Conservation (phyloP, 176 grass and related monocot species). For the Oryza brachyantha region DNA sequence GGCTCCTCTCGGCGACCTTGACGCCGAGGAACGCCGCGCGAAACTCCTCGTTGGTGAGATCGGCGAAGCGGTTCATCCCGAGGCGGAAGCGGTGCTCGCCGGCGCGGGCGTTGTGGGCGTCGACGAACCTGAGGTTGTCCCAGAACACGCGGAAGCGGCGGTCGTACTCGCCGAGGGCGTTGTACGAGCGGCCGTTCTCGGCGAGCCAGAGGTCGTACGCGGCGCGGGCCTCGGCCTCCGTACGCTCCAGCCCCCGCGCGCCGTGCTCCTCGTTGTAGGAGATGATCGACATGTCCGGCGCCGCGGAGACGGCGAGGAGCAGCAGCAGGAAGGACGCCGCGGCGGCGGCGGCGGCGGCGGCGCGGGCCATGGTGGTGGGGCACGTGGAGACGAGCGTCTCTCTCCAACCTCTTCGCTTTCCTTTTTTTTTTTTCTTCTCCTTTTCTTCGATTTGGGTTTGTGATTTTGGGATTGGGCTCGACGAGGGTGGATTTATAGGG, state of each 20-base stretch:
- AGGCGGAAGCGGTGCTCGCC: constrained; percentile 38
- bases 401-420: constrained; percentile 23
- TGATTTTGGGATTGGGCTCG: not conserved
- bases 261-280: constrained; percentile 56
- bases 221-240: constrained; percentile 46
- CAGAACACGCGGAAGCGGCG: constrained; percentile 64
- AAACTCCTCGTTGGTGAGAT: constrained; percentile 78
- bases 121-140: constrained; percentile 84
- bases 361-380: constrained; percentile 34
- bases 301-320: not conserved
- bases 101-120: constrained; percentile 66
- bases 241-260: constrained; percentile 42
- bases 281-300: constrained; percentile 71
- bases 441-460: not conserved
- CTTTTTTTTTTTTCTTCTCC: too few relatives aligned
- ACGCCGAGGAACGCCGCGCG: constrained; percentile 47
- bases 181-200: constrained; percentile 38
- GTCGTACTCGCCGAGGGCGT: constrained; percentile 58
- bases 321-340: not conserved
- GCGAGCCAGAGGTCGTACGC: constrained; percentile 70
- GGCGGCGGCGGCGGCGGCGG: not conserved
- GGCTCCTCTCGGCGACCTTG: constrained; percentile 7
- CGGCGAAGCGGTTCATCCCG: constrained; percentile 73
- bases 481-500: constrained; percentile 36
- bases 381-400: constrained; percentile 35